phyloP scores from a whole-genome alignment of 2,329 filamentous ascomycete genomes.

The Monilinia fructicola region DNA sequence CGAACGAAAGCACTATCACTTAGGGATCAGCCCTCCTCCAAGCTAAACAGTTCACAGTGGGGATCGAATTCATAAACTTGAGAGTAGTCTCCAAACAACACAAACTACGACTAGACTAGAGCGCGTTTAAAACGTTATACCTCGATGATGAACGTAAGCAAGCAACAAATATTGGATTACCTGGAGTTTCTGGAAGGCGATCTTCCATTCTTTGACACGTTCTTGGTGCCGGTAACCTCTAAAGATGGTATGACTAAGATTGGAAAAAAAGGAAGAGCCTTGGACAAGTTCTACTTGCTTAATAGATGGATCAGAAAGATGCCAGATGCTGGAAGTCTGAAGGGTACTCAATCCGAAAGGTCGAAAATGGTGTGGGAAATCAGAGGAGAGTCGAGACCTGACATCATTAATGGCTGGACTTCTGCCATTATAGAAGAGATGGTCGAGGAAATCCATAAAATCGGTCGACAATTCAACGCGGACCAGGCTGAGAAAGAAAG shows the following conservation, averaged over 20 bases:
- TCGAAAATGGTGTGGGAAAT: conserved; percentile 54
- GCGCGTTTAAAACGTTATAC: conserved; percentile 29
- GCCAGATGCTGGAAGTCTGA: conserved; percentile 48
- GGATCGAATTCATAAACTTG: conserved; percentile 46
- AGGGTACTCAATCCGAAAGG: conserved; percentile 34
- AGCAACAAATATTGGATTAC: conserved; percentile 43
- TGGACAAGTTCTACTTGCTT: conserved; percentile 53
- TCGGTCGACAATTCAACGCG: conserved; percentile 46
- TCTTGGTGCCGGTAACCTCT: conserved; percentile 49
- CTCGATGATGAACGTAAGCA: conserved; percentile 26
- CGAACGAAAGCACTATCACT: conserved; percentile 52
- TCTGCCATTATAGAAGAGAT: conserved; percentile 51
- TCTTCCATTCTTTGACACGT: conserved; percentile 54
- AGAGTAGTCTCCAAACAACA: conserved; percentile 42
- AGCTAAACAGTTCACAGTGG: conserved; percentile 43
- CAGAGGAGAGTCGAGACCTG: conserved; percentile 41
- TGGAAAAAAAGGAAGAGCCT: conserved; percentile 47
- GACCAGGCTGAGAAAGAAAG: conserved; percentile 46
- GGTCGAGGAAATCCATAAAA: conserved; percentile 44
- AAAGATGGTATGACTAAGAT: conserved; percentile 48
- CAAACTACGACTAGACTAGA: conserved; percentile 31
- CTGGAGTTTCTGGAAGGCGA: conserved; percentile 55
- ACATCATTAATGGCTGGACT: conserved; percentile 47
- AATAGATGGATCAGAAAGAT: conserved; percentile 51
- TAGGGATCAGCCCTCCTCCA: conserved; percentile 43